Evolutionary conservation across 176 grass and related monocot species (phyloP), one percentile per base, ranked within the genome.

Genomic region (Bromus sterilis): DNA sequence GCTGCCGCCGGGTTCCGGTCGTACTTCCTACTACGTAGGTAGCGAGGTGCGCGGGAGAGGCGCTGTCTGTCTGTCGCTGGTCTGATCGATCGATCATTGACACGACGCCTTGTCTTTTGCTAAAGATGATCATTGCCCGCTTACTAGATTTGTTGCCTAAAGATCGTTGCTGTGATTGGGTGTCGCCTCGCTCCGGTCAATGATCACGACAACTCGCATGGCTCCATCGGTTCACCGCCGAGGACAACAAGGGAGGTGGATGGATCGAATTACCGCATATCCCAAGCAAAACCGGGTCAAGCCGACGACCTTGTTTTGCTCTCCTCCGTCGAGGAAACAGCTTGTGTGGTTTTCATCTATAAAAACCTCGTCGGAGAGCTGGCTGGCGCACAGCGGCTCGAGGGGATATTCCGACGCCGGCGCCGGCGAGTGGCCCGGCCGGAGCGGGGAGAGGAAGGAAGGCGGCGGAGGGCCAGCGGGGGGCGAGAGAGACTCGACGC

Each of bases 131-230:
- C 76, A 78, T 87, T 68, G 74, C 70, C 21, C 32, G 14, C 77
- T 85, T 70, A 7, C 82, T 85, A 76, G 71, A 81, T 76, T 85
- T n/a, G n/a, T 71, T 30, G 77, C 31, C 31, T 69, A 43, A 58
- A 75, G 5, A 49, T 71, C 33, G 40, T 46, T 14, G 79, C n/a
- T n/a, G 67, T 55, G 58, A 33, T 73, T 66, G 21, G 69, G 44
- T 41, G 76, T 75, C 51, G 4, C 48, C 42, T 79, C 67, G 23
- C 37, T n/a, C n/a, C 66, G 37, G 55, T 73, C 68, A 82, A 48
- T 82, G 67, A 72, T 73, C 67, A 73, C 55, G 55, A 48, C 30
- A n/a, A 12, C 66, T 29, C 60, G 0, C 36, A 42, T 63, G 20
- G 26, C 18, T 78, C 58, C 58, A 64, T 78, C 4, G 9, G 76